phyloP scores from a whole-genome alignment of 2,329 filamentous ascomycete genomes.

The Bretziella fagacearum region DNA sequence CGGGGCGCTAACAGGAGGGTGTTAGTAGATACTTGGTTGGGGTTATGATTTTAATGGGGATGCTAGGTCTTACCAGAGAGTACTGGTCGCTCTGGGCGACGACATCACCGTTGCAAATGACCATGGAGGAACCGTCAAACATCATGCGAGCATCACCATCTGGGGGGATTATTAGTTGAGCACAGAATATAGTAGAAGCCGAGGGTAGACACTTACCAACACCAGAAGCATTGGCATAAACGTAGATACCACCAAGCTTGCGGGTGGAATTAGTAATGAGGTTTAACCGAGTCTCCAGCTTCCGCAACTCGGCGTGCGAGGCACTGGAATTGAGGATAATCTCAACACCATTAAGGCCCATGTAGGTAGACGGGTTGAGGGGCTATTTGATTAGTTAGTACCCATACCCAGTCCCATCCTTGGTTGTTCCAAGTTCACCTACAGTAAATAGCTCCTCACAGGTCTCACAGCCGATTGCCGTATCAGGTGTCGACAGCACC shows the following conservation, averaged over 20 bases:
- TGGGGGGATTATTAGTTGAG: background rate
- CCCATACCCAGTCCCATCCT: background rate
- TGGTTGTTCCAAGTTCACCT: background rate
- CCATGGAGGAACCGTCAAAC: constrained; percentile 22
- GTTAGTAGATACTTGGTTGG: background rate
- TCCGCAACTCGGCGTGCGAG: constrained; percentile 37
- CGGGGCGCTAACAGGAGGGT: constrained; percentile 29
- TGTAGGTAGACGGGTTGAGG: constrained; percentile 32
- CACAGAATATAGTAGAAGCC: background rate
- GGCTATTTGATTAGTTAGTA: constrained; percentile 12
- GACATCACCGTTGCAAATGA: constrained; percentile 39
- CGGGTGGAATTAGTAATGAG: constrained; percentile 50
- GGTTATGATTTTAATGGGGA: constrained; percentile 21
- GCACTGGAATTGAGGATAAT: constrained; percentile 21
- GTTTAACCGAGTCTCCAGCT: constrained; percentile 45
- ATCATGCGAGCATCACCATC: constrained; percentile 24
- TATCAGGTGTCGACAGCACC: constrained; percentile 25
- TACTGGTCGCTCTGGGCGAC: constrained; percentile 48
- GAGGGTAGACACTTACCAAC: constrained; percentile 6
- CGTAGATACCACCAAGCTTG: constrained; percentile 42
- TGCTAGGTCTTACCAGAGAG: constrained; percentile 27
- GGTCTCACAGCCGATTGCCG: constrained; percentile 25
- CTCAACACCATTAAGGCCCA: constrained; percentile 47
- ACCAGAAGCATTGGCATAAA: constrained; percentile 25
- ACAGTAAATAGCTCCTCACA: constrained; percentile 24